These are phyloP conservation scores for Podaxis pistillaris DNA, from an alignment of 768 basidiomycete species.

Conservation along the genomic window DNA sequence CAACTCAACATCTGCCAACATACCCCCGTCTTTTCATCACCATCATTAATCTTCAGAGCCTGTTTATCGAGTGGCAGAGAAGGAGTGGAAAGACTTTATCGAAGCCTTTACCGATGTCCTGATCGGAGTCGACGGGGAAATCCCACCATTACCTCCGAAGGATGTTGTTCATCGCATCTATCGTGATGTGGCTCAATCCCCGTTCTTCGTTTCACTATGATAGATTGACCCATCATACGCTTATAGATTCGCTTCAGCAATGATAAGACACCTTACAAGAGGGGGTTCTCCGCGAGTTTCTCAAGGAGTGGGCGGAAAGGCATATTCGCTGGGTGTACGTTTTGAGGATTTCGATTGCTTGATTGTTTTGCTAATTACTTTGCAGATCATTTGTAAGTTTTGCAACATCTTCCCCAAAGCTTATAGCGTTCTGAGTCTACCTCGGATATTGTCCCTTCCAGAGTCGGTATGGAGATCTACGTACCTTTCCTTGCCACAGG, in stretches of 20 bases:
- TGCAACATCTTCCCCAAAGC: not conserved
- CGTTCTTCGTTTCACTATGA: not conserved
- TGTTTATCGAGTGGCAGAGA: constrained; percentile 77
- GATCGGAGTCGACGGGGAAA: constrained; percentile 72
- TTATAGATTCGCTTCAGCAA: constrained; percentile 82
- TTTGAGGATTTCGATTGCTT: not conserved
- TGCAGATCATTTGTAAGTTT: constrained; percentile 62
- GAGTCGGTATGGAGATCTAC: not conserved
- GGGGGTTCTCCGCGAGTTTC: constrained; percentile 74
- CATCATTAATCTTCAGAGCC: constrained; percentile 47
- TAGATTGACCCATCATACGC: not conserved
- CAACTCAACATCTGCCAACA: not conserved
- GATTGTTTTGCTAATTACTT: not conserved
- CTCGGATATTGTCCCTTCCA: not conserved
- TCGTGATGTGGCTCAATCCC: constrained; percentile 58
- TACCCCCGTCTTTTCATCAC: not conserved
- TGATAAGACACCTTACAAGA: constrained; percentile 96
- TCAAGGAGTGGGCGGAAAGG: constrained; percentile 91
- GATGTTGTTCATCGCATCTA: constrained; percentile 93
- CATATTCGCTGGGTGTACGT: constrained; percentile 82
- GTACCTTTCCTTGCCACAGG: not conserved
- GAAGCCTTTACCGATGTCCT: constrained; percentile 67
- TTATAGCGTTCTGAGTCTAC: not conserved
- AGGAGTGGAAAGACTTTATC: constrained; percentile 87
- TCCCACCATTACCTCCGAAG: constrained; percentile 87